Evolutionary conservation across 345 rosid species (phyloP).

Genomic region (rapeseed (Brassica napus)): Da-Ae NC_063442.1:24000501-24001000

Average conservation of each 20-base stretch:
- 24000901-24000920: conserved; percentile 1
- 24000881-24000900: conserved; percentile 8
- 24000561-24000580: conserved; percentile 39
- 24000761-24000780: conserved; percentile 43
- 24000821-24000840: neutral
- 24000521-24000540: conserved; percentile 30
- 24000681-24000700: conserved; percentile 21
- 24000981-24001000: conserved; percentile 22
- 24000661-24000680: conserved; percentile 27
- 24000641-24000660: conserved; percentile 21
- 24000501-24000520: conserved; percentile 32
- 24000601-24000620: conserved; percentile 45
- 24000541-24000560: conserved; percentile 41
- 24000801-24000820: neutral
- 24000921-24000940: conserved; percentile 19
- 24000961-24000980: conserved; percentile 14
- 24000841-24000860: neutral
- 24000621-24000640: conserved; percentile 42
- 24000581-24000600: conserved; percentile 43
- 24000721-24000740: conserved; percentile 19
- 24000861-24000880: conserved; percentile 16
- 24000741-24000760: conserved; percentile 39
- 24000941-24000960: conserved; percentile 1
- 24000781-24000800: neutral
- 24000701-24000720: conserved; percentile 29